Conservation (phyloP, 2,329 filamentous ascomycete species). For the Pseudocercospora musae region DNA sequence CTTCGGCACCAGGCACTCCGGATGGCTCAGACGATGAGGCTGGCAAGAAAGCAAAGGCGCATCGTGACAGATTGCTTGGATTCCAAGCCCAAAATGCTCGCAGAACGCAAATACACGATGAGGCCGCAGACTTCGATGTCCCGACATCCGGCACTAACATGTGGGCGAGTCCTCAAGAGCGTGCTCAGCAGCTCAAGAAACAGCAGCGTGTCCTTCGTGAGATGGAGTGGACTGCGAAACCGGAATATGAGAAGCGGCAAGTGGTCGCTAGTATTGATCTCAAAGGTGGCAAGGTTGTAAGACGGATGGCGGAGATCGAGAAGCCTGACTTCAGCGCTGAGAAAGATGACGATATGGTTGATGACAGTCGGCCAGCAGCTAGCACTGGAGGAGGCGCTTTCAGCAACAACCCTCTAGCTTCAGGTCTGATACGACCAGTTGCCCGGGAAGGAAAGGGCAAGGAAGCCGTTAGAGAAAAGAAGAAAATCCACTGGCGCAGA, state of each 20-base stretch:
- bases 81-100: constrained; percentile 85
- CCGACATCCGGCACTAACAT: constrained; percentile 62
- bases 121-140: constrained; percentile 72
- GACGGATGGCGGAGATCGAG: constrained; percentile 61
- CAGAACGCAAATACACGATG: constrained; percentile 80
- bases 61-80: constrained; percentile 73
- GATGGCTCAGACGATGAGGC: constrained; percentile 47
- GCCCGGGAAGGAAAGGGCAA: constrained; percentile 50
- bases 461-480: constrained; percentile 35
- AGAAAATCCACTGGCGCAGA: constrained; percentile 44
- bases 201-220: constrained; percentile 82
- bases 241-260: constrained; percentile 84
- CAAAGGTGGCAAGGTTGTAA: constrained; percentile 71
- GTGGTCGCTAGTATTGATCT: constrained; percentile 84
- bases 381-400: constrained; percentile 55
- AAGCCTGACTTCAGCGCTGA: constrained; percentile 53
- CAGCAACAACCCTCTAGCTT: constrained; percentile 65
- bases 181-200: constrained; percentile 76
- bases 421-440: constrained; percentile 63
- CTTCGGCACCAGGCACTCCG: constrained; percentile 31
- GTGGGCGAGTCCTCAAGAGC: constrained; percentile 81
- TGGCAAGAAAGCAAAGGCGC: constrained; percentile 67
- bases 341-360: constrained; percentile 38
- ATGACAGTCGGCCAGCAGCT: constrained; percentile 27
- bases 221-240: constrained; percentile 79